These are phyloP conservation scores for Solanum hybrid DNA, from an alignment of 305 asterid species.

Conservation along the genomic window DNA sequence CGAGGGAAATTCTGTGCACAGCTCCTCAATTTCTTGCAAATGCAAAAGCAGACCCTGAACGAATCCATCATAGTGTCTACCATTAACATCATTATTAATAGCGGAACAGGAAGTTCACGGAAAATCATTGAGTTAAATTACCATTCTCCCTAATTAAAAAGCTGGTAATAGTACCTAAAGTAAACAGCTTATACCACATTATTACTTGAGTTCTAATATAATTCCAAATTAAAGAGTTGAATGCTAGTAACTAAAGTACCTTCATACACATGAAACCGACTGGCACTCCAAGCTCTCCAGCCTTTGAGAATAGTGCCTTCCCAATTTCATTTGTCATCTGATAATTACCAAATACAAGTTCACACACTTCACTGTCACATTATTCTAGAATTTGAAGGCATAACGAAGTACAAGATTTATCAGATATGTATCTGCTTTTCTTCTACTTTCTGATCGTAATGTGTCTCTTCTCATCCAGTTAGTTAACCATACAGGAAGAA, in stretches of 20 bases:
- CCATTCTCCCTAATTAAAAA: neutral
- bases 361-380: neutral
- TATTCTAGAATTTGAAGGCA: neutral
- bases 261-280: constrained; percentile 95
- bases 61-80: neutral
- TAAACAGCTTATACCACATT: neutral
- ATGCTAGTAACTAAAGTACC: constrained; percentile 27
- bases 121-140: neutral
- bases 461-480: neutral
- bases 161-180: neutral
- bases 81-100: neutral
- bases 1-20: constrained; percentile 71
- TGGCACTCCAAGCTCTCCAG: constrained; percentile 81
- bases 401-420: neutral
- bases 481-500: neutral
- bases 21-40: constrained; percentile 60
- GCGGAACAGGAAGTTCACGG: neutral
- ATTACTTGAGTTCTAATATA: neutral
- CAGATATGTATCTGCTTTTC: neutral
- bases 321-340: constrained; percentile 92
- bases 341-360: neutral
- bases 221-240: neutral
- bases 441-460: neutral
- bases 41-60: constrained; percentile 77
- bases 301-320: constrained; percentile 73